phyloP scores from a whole-genome alignment of 164 flowering plant genomes.

The Annona cherimola region DNA sequence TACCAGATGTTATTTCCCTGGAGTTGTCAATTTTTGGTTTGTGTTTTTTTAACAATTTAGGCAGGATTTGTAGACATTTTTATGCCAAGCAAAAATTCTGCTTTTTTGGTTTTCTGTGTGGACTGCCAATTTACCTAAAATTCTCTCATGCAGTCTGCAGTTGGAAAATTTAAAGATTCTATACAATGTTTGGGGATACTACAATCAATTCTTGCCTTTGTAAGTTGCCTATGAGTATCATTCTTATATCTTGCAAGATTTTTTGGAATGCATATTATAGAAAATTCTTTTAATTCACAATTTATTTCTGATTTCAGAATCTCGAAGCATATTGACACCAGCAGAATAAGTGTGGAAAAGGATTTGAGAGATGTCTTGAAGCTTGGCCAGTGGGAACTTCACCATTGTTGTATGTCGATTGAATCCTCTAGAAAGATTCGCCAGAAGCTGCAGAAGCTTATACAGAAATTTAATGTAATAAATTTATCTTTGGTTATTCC shows the following conservation, averaged over 20 bases:
- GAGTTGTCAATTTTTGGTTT: neutral
- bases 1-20: neutral
- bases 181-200: conserved; percentile 74
- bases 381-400: conserved; percentile 70
- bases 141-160: conserved; percentile 37
- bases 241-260: neutral
- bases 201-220: conserved; percentile 75
- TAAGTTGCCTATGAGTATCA: conserved; percentile 28
- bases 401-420: conserved; percentile 34
- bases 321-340: conserved; percentile 38
- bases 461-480: conserved; percentile 61
- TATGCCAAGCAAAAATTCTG: neutral
- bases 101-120: neutral
- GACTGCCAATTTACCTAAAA: neutral
- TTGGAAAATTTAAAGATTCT: conserved; percentile 44
- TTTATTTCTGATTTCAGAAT: conserved; percentile 36
- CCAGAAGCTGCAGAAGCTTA: conserved; percentile 68
- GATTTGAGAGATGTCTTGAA: conserved; percentile 61
- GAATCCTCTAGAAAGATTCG: conserved; percentile 53
- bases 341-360: conserved; percentile 39
- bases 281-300: neutral
- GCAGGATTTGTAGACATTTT: neutral
- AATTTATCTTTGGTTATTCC: neutral
- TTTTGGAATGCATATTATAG: neutral
- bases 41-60: neutral